Evolutionary conservation across 2,329 filamentous ascomycete genomes (phyloP), one percentile per base, ranked within the genome.

Genomic region (Dactylellina haptotyla): DNA sequence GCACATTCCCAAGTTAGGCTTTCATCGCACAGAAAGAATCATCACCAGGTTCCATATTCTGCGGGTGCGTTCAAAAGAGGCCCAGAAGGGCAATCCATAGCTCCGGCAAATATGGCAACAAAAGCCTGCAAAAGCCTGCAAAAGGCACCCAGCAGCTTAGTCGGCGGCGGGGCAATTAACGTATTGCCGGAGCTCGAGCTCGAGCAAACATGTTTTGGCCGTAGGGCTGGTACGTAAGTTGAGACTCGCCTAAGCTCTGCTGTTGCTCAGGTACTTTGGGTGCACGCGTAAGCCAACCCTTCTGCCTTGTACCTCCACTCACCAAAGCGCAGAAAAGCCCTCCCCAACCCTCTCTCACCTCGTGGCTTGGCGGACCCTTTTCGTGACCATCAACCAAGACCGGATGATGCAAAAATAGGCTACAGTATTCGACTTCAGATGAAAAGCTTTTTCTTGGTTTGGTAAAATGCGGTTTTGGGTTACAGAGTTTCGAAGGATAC

Each of bases 281-380:
- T 23, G 58, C 30, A 39, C 51, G 58, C 66, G 66, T 71, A 62
- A 71, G 66, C 66, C 39, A 8, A 14, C 50, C n/a, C 58, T 71
- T 71, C 66, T 71, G 66, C 66, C 66, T 71, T n/a, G 46, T 32
- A 28, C 28, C 63, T 23, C 30, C 32, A 10, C 23, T 41, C 18
- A 16, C 30, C 43, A 62, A 57, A 50, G 39, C 50, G 57, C 57
- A 62, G 25, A 53, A 67, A 45, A 23, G 34, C 18, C 14, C 34
- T 16, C 39, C 18, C 30, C 20, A 18, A n/a, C 14, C 56, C 41
- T 14, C n/a, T n/a, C n/a, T n/a, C n/a, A n/a, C n/a, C n/a, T n/a
- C n/a, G n/a, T n/a, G n/a, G n/a, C n/a, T n/a, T n/a, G n/a, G n/a
- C n/a, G n/a, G n/a, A n/a, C n/a, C n/a, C n/a, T n/a, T n/a, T n/a